These are phyloP conservation scores for Chlorella sp. DNA, from an alignment of 139 green algal species.

Conservation along the genomic window DNA sequence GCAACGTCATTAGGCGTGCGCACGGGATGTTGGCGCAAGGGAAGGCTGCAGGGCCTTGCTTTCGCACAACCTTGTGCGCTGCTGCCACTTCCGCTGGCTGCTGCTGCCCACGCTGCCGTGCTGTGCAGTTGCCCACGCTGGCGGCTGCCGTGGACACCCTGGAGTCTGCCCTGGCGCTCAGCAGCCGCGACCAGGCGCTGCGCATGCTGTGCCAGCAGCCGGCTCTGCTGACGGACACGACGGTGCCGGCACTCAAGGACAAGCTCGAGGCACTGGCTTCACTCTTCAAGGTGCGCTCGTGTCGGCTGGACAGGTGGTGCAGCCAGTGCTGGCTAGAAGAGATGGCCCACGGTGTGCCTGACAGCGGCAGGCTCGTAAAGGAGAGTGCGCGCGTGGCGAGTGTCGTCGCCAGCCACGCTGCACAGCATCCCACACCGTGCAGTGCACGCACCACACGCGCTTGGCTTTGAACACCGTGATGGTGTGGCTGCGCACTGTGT, in stretches of 20 bases:
- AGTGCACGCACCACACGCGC: background rate
- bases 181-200: slow-evolving; percentile 17
- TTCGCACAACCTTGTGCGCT: too few species aligned
- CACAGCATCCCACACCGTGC: background rate
- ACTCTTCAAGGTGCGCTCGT: slow-evolving; percentile 8
- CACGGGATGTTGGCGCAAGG: background rate
- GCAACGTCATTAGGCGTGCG: background rate
- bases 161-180: background rate
- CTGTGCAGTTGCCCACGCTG: background rate
- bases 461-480: background rate
- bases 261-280: slow-evolving; percentile 26
- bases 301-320: background rate
- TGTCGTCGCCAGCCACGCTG: background rate
- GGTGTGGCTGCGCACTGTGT: background rate
- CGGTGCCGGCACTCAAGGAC: slow-evolving; percentile 7
- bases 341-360: too few species aligned
- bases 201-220: slow-evolving; percentile 27
- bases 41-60: background rate
- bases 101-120: background rate
- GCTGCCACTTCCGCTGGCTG: background rate
- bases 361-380: too few species aligned
- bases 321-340: slow-evolving; percentile 2
- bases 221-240: slow-evolving; percentile 35
- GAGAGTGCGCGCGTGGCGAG: slow-evolving; percentile 9
- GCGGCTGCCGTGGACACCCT: background rate